Conservation (phyloP, 2,329 filamentous ascomycete species). For the Trichoderma koningii region DNA sequence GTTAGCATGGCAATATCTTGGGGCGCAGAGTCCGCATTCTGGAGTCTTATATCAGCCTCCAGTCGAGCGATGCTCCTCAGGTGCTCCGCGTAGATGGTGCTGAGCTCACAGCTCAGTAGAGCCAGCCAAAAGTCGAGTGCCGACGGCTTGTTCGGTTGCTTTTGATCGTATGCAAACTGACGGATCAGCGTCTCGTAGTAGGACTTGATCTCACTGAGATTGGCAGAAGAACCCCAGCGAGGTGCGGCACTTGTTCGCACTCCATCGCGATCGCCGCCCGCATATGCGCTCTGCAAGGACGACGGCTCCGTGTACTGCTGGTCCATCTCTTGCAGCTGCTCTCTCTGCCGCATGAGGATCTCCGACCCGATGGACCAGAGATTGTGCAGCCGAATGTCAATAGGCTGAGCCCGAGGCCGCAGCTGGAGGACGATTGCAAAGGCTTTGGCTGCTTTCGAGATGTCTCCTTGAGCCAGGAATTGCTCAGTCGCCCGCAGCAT, state of each 20-base stretch:
- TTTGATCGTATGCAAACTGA: slow-evolving; percentile 70
- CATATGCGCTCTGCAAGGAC: background rate
- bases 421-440: slow-evolving; percentile 73
- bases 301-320: background rate
- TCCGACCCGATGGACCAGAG: slow-evolving; percentile 86
- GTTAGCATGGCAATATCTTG: background rate
- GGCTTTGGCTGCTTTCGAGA: slow-evolving; percentile 69
- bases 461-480: slow-evolving; percentile 70
- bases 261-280: background rate
- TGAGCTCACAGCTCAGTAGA: slow-evolving; percentile 79
- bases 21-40: background rate
- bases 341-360: slow-evolving; percentile 68
- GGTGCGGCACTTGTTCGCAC: slow-evolving; percentile 1
- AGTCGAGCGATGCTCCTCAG: slow-evolving; percentile 46
- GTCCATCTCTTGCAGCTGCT: slow-evolving; percentile 36
- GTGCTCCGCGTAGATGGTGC: slow-evolving; percentile 67
- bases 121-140: slow-evolving; percentile 79
- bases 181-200: slow-evolving; percentile 81
- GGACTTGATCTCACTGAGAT: slow-evolving; percentile 48
- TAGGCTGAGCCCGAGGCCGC: slow-evolving; percentile 40
- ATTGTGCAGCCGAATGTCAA: slow-evolving; percentile 69
- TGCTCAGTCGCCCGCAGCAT: slow-evolving; percentile 71
- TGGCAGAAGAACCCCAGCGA: slow-evolving; percentile 49
- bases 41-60: slow-evolving; percentile 22
- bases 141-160: slow-evolving; percentile 59